Percentiles rank a stretch among this genome's conserved stretches.
These are phyloP conservation scores for Neurospora cerealis DNA, from an alignment of 495 filamentous ascomycete genomes.

Conservation along the genomic window DNA sequence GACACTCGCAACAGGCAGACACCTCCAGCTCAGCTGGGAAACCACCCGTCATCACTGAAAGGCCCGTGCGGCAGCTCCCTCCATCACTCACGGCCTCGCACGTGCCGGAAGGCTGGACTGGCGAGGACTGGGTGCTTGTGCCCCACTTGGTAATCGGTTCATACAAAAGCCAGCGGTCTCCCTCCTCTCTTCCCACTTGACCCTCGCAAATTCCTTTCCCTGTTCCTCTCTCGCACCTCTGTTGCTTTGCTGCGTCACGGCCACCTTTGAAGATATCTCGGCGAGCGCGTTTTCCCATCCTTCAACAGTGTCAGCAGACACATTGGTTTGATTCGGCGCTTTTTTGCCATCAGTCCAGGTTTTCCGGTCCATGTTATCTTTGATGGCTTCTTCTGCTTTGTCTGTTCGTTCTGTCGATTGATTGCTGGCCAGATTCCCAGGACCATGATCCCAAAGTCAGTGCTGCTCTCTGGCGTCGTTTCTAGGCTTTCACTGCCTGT, in stretches of 20 bases:
- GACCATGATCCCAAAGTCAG: neutral
- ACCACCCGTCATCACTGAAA: neutral
- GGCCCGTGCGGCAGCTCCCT: neutral
- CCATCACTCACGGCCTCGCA: conserved; percentile 6
- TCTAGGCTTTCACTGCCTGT: neutral
- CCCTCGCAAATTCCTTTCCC: neutral
- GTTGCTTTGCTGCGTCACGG: neutral
- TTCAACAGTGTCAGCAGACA: neutral
- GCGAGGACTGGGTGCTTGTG: neutral
- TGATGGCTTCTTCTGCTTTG: neutral
- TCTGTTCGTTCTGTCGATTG: neutral
- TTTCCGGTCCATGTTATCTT: neutral
- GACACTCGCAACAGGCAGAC: neutral
- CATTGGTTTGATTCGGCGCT: neutral
- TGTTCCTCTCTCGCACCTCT: conserved; percentile 1
- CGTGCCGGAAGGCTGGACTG: conserved; percentile 2
- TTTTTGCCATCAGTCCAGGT: neutral
- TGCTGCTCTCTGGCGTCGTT: neutral
- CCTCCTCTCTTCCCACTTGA: conserved; percentile 3
- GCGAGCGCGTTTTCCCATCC: neutral
- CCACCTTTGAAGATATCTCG: neutral
- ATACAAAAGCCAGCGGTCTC: conserved; percentile 20
- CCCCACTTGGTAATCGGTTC: conserved; percentile 13
- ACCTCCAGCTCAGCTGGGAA: neutral
- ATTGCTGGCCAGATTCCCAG: neutral